Evolutionary conservation across 345 rosid species (phyloP), one percentile per base, ranked within the genome.

Genomic region (Trapa bicornis): DNA sequence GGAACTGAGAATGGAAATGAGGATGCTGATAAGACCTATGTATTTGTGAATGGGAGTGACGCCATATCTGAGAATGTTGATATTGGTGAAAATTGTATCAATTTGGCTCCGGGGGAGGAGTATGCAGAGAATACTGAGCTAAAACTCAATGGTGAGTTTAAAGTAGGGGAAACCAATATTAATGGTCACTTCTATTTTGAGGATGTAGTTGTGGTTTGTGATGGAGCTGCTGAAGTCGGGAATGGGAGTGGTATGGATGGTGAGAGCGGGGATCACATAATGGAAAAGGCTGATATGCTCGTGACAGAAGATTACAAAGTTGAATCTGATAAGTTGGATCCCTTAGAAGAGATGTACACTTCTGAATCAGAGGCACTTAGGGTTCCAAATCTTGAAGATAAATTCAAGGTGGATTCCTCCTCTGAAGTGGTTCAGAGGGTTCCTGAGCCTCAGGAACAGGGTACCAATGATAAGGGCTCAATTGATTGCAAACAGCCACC

Each of bases 21-120:
- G 29, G 29, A 22, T 43, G 54, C 74, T 1, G 82, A 78, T 56
- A 77, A 70, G 65, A 70, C 79, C 63, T 78, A 78, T 43, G 87
- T 78, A 66, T 78, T 81, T 67, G 75, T 82, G 29, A 73, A 71
- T 63, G 83, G 76, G 14, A 77, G 71, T 38, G 84, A 74, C 60
- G 76, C 50, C 17, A 82, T 39, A 0, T 71, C 68, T 50, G 81
- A 73, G 58, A 58, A 6, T 16, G 70, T 45, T 37, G 61, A 67
- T 22, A 29, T 15, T 39, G 70, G 6, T 37, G 45, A 56, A 52
- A 84, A 76, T 73, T 70, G 75, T 16, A 70, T 66, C 61, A 58
- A 32, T 58, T 7, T 54, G 64, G 86, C 66, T 74, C 68, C 45
- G 35, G 60, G 50, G 2, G 50, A 64, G 56, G 61, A 36, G 29